These are phyloP conservation scores for Aspergillus sp. DNA, from an alignment of 2,329 filamentous ascomycete species.

Conservation along the genomic window DNA sequence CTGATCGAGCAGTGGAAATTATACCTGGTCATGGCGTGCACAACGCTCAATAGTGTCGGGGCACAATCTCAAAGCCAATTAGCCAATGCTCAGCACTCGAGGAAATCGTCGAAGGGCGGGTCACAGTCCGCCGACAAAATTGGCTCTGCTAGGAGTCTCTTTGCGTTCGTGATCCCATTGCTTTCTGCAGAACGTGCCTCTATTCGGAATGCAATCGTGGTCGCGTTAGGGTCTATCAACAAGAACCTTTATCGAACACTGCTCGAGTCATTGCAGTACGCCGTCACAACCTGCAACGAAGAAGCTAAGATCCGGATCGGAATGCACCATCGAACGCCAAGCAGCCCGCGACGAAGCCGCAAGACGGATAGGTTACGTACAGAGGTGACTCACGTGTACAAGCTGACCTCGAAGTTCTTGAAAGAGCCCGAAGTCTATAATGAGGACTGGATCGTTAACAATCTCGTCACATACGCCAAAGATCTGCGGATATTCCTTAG, in stretches of 20 bases:
- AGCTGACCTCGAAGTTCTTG: slow-evolving; percentile 86
- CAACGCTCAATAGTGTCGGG: slow-evolving; percentile 83
- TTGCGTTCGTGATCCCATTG: slow-evolving; percentile 87
- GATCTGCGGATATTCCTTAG: slow-evolving; percentile 93
- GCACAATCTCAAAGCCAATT: slow-evolving; percentile 60
- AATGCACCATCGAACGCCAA: slow-evolving; percentile 76
- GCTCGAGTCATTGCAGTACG: slow-evolving; percentile 84
- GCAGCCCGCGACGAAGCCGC: slow-evolving; percentile 75
- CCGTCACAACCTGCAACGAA: slow-evolving; percentile 81
- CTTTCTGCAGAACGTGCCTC: slow-evolving; percentile 76
- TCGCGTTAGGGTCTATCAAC: slow-evolving; percentile 92
- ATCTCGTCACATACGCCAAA: slow-evolving; percentile 84
- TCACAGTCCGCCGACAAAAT: slow-evolving; percentile 71
- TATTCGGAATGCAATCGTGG: slow-evolving; percentile 85
- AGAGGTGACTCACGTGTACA: slow-evolving; percentile 95
- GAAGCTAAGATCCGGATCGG: slow-evolving; percentile 79
- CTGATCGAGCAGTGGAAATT: slow-evolving; percentile 97
- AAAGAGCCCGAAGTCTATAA: slow-evolving; percentile 74
- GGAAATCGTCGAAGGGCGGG: slow-evolving; percentile 71
- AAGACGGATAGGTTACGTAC: slow-evolving; percentile 85
- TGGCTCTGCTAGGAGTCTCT: slow-evolving; percentile 82
- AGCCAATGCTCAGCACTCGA: slow-evolving; percentile 68
- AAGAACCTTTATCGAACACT: slow-evolving; percentile 88
- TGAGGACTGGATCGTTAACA: slow-evolving; percentile 87
- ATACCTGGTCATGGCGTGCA: slow-evolving; percentile 95